Conservation (phyloP, 1,284 basidiomycete species). For the Cryptococcus hybrid region DNA sequence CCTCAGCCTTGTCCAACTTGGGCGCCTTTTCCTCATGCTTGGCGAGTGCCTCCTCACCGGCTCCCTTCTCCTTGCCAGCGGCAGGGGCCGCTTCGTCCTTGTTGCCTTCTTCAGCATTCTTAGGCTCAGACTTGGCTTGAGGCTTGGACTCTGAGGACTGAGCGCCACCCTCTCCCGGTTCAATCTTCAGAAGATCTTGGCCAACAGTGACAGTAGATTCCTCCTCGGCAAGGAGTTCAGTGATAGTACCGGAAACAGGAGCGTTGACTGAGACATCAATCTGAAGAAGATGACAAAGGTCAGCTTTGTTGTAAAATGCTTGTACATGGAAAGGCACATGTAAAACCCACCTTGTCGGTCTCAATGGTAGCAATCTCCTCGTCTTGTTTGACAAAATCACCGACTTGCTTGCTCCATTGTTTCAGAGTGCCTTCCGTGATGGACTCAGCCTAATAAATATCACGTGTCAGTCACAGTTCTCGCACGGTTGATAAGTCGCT, state of each 20-base stretch:
- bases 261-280: slow-evolving; percentile 98
- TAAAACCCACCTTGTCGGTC: slow-evolving; percentile 82
- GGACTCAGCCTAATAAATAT: slow-evolving; percentile 60
- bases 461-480: not conserved
- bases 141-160: slow-evolving; percentile 21
- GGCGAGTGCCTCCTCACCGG: slow-evolving; percentile 48
- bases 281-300: slow-evolving; percentile 51
- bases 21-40: slow-evolving; percentile 53
- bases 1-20: slow-evolving; percentile 53
- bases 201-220: slow-evolving; percentile 95
- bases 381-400: slow-evolving; percentile 85
- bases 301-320: slow-evolving; percentile 3
- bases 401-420: slow-evolving; percentile 91
- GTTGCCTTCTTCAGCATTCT: slow-evolving; percentile 49
- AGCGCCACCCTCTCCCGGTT: slow-evolving; percentile 63
- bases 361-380: slow-evolving; percentile 98
- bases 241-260: slow-evolving; percentile 81
- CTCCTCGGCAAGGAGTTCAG: slow-evolving; percentile 81
- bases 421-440: slow-evolving; percentile 98
- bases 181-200: slow-evolving; percentile 90
- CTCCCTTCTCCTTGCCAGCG: slow-evolving; percentile 48
- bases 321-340: not conserved
- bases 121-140: slow-evolving; percentile 47
- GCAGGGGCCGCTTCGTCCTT: slow-evolving; percentile 48
- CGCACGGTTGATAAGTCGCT: slow-evolving; percentile 3